Percentiles rank a stretch among this genome's conserved stretches.
Evolutionary conservation across 2,329 filamentous ascomycete species (phyloP).

Genomic region (Amylocarpus encephaloides): DNA sequence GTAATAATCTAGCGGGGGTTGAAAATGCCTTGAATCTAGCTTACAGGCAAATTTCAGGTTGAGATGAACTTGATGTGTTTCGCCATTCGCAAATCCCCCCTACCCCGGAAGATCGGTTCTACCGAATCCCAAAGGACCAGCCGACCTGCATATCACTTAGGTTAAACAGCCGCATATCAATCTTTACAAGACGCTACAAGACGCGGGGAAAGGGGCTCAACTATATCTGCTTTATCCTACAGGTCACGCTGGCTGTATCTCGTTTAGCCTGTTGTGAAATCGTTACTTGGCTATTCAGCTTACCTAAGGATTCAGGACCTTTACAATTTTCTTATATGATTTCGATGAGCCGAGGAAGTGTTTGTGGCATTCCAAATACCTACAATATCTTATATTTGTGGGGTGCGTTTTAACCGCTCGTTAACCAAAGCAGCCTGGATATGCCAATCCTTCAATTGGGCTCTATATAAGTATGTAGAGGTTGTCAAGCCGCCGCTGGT

Average conservation of each 20-base stretch:
- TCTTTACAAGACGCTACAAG: background rate
- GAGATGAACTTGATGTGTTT: no score
- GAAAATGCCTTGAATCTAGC: no score
- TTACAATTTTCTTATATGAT: background rate
- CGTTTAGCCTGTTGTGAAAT: constrained; percentile 1
- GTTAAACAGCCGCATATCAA: background rate
- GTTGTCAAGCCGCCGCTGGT: no score
- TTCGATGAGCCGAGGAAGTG: background rate
- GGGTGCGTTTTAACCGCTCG: background rate
- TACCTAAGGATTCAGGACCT: background rate
- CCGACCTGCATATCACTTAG: background rate
- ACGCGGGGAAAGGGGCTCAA: background rate
- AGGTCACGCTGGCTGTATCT: constrained; percentile 1
- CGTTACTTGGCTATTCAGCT: background rate
- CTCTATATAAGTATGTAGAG: background rate
- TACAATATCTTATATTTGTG: background rate
- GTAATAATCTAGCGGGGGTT: no score
- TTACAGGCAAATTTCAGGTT: no score
- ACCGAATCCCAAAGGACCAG: background rate
- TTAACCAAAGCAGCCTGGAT: background rate
- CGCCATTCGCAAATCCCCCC: background rate
- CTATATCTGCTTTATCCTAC: background rate
- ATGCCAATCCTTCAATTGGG: background rate
- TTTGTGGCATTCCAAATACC: background rate
- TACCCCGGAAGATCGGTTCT: background rate